Evolutionary conservation across 2,329 filamentous ascomycete genomes (phyloP).

Genomic region (Colletotrichum lupini): DNA sequence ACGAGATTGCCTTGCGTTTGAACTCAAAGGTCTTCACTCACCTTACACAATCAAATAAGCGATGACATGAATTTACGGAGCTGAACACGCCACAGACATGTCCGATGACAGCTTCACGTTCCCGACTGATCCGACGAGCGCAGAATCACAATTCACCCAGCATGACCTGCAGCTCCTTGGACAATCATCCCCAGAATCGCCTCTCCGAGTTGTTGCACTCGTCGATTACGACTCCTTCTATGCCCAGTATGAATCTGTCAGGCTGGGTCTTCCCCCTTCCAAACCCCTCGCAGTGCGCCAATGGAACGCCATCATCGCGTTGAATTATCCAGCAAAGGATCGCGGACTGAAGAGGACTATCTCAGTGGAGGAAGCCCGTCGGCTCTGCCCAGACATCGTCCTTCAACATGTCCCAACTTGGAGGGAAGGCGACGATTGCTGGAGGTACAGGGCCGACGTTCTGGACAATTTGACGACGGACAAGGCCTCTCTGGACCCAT

Average conservation of each 20-base stretch:
- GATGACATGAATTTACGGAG: no score
- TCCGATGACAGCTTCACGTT: neutral
- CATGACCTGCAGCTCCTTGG: neutral
- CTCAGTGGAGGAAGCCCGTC: neutral
- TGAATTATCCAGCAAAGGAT: slow-evolving; percentile 6
- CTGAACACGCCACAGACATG: neutral
- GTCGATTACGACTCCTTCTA: slow-evolving; percentile 98
- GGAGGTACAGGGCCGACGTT: slow-evolving; percentile 8
- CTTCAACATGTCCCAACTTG: slow-evolving; percentile 76
- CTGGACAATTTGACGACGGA: slow-evolving; percentile 13
- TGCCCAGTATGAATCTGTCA: slow-evolving; percentile 86
- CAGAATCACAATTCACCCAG: neutral
- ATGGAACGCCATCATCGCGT: slow-evolving; percentile 23
- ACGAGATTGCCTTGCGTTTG: neutral
- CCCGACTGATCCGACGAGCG: neutral
- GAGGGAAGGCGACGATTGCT: slow-evolving; percentile 11
- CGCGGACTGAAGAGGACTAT: neutral
- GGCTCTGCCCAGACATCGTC: slow-evolving; percentile 59
- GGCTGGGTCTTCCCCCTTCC: slow-evolving; percentile 54
- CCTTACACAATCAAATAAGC: neutral
- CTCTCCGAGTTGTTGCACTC: slow-evolving; percentile 72
- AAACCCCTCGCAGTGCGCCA: slow-evolving; percentile 17
- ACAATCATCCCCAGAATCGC: neutral
- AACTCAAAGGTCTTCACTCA: no score
- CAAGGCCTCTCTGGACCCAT: slow-evolving; percentile 9